Percentiles rank a stretch among this genome's conserved stretches.
Evolutionary conservation across 345 rosid species (phyloP).

Genomic region (Lumnitzera racemosa): DNA sequence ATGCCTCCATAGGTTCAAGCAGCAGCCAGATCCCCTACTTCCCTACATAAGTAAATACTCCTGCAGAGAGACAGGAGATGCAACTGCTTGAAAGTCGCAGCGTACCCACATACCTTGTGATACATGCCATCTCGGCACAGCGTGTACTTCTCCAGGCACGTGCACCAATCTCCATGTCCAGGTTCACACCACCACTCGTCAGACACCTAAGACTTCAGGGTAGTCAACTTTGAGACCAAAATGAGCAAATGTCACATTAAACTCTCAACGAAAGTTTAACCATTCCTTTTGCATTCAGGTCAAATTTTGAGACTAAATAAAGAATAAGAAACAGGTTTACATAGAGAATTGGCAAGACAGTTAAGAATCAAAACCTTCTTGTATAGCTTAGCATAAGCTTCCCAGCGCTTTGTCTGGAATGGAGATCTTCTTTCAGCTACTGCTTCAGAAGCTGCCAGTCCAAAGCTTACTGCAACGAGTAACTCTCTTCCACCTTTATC

Average conservation of each 20-base stretch:
- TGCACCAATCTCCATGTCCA: slow-evolving; percentile 80
- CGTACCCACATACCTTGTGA: slow-evolving; percentile 47
- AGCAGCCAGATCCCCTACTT: not conserved
- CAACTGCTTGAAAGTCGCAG: not conserved
- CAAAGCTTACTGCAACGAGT: slow-evolving; percentile 75
- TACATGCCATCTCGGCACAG: slow-evolving; percentile 71
- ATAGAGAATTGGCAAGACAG: not conserved
- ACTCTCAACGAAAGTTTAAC: not conserved
- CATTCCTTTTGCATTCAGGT: too few species aligned
- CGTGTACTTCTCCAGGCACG: slow-evolving; percentile 57
- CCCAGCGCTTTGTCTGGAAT: slow-evolving; percentile 58
- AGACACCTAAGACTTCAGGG: slow-evolving; percentile 35
- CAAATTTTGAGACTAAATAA: not conserved
- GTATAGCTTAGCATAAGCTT: slow-evolving; percentile 57
- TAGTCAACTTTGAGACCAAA: not conserved
- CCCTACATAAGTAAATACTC: not conserved
- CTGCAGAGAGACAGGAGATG: not conserved
- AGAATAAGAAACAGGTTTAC: not conserved
- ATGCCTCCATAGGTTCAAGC: not conserved
- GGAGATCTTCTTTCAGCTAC: slow-evolving; percentile 67
- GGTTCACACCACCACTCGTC: slow-evolving; percentile 83
- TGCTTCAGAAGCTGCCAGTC: slow-evolving; percentile 60
- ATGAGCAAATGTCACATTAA: not conserved
- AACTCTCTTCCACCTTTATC: slow-evolving; percentile 58
- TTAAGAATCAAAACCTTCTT: slow-evolving; percentile 40